These are phyloP conservation scores for Phytophthora sojae DNA, from an alignment of 352 stramenopile species.

Conservation along the genomic window DNA sequence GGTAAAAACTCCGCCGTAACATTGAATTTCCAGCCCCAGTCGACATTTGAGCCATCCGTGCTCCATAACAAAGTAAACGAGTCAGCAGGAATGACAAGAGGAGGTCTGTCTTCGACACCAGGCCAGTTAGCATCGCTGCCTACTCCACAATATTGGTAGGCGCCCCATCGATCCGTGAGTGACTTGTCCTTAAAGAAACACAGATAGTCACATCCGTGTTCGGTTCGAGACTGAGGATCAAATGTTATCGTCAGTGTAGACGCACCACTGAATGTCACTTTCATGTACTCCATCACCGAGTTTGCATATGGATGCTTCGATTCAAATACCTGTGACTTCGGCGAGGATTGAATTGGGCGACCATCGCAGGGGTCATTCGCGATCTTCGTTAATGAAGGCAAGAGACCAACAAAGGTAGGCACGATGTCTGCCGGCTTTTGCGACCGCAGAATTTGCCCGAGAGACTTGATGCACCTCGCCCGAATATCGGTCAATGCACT, in stretches of 20 bases:
- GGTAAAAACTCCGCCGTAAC: constrained; percentile 70
- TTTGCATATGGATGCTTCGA: constrained; percentile 89
- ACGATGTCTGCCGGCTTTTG: constrained; percentile 19
- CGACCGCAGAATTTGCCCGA: constrained; percentile 42
- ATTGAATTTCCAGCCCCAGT: constrained; percentile 90
- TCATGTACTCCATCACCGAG: constrained; percentile 81
- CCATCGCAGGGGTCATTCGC: constrained; percentile 56
- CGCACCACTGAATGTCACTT: constrained; percentile 77
- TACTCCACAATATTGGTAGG: constrained; percentile 69
- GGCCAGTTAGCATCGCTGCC: constrained; percentile 85
- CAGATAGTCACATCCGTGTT: constrained; percentile 83
- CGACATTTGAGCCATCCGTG: constrained; percentile 87
- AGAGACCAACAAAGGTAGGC: constrained; percentile 28
- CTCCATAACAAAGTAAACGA: constrained; percentile 88
- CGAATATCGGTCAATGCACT: constrained; percentile 68
- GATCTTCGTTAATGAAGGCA: constrained; percentile 49
- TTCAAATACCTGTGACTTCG: constrained; percentile 78
- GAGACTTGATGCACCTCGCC: constrained; percentile 64
- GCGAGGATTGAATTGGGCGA: constrained; percentile 53
- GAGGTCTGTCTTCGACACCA: constrained; percentile 57
- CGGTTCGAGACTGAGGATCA: constrained; percentile 66
- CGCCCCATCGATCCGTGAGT: constrained; percentile 68
- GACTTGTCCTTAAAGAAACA: constrained; percentile 88
- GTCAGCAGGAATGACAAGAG: constrained; percentile 77
- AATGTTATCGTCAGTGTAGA: constrained; percentile 77